These are phyloP conservation scores for Thecamonas trahens DNA, from an alignment of 78 protist species.

Conservation along the genomic window DNA sequence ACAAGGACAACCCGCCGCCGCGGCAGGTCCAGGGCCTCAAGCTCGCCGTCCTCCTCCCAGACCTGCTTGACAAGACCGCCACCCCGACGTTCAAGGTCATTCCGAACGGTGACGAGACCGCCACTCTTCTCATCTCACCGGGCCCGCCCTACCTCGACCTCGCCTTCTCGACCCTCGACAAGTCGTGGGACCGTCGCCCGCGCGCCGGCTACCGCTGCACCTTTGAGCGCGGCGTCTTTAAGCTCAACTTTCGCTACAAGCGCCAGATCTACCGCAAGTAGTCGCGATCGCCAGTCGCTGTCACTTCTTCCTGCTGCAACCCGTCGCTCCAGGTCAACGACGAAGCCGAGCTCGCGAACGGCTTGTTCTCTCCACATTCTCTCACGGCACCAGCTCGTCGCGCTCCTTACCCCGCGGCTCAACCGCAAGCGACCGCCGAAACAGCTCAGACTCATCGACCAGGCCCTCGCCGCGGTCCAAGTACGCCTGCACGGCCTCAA, in stretches of 20 bases:
- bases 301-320: too few species aligned
- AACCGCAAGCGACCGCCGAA: too few species aligned
- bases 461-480: too few species aligned
- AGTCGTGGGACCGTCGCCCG: conserved; percentile 75
- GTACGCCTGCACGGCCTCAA: too few species aligned
- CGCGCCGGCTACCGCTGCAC: conserved; percentile 54
- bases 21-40: conserved; percentile 96
- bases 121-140: conserved; percentile 74
- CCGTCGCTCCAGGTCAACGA: too few species aligned
- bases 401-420: too few species aligned
- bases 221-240: conserved; percentile 86
- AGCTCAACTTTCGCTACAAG: conserved; percentile 89
- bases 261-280: conserved; percentile 82
- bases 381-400: too few species aligned
- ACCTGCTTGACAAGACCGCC: conserved; percentile 73
- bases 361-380: too few species aligned
- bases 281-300: too few species aligned
- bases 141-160: conserved; percentile 97
- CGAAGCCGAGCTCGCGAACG: too few species aligned
- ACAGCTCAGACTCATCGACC: too few species aligned
- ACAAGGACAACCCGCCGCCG: conserved; percentile 97
- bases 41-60: conserved; percentile 94
- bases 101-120: conserved; percentile 37
- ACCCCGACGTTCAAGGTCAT: conserved; percentile 60
- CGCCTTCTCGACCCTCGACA: conserved; percentile 86